Conservation (phyloP, 345 rosid species). For the Populus alba region DNA sequence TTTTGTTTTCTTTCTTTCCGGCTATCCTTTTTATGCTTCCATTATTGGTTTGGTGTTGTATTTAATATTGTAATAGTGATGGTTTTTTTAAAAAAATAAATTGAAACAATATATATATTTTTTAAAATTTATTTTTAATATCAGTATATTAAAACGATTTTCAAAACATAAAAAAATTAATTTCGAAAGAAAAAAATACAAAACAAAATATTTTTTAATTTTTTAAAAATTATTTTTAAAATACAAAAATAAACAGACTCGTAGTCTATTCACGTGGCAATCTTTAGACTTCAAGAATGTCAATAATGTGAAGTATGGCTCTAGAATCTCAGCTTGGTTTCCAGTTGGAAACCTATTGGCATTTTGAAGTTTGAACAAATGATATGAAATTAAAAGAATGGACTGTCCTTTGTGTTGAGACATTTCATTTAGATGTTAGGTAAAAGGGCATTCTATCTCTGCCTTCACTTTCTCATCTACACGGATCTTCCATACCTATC, state of each 20-base stretch:
- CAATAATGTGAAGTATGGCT: background rate
- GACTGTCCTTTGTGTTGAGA: background rate
- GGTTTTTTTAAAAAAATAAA: too few species aligned
- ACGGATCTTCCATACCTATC: background rate
- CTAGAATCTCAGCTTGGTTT: background rate
- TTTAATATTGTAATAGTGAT: too few species aligned
- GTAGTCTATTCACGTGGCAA: background rate
- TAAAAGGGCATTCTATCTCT: conserved; percentile 17
- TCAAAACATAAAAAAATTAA: too few species aligned
- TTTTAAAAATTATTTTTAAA: too few species aligned
- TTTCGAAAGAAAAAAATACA: too few species aligned
- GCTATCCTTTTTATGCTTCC: background rate
- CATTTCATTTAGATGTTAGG: conserved; percentile 26
- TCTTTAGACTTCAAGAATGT: background rate
- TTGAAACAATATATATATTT: too few species aligned
- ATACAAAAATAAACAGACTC: too few species aligned
- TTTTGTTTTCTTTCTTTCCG: background rate
- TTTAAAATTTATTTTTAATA: too few species aligned
- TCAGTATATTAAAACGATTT: rapidly evolving
- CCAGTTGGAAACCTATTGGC: background rate
- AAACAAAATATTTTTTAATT: too few species aligned
- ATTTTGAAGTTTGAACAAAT: background rate
- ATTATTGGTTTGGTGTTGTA: too few species aligned
- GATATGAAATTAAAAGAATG: background rate
- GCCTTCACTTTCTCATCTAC: background rate